Evolutionary conservation across 2,329 filamentous ascomycete species (phyloP), one percentile per base, ranked within the genome.

Genomic region (Penicillium sp.): DNA sequence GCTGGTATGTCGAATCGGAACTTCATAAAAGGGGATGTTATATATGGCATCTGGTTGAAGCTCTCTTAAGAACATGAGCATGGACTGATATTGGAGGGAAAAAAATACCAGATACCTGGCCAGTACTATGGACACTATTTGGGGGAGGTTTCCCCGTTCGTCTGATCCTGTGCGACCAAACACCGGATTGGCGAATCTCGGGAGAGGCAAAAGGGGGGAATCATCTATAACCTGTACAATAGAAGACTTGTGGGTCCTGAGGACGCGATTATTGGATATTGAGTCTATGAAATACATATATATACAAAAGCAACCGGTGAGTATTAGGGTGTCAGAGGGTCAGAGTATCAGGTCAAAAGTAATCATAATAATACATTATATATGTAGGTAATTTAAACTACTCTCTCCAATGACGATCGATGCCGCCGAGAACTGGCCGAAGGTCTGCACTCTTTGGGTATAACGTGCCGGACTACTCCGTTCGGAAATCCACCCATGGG

Each of bases 401-500:
- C 31, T 64, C 59, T 62, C 60, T 62, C 64, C 62, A 65, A 65
- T 65, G 60, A 65, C 44, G 56, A 65, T 63, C 60, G 49, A 58
- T 46, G 39, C 50, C 44, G 59, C 62, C 61, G 60, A 64, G 60
- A 61, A 60, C 43, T 55, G 57, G 61, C 61, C 61, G 61, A 65
- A 63, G 57, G 60, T 56, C 60, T 63, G 53, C 56, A 55, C 61
- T 59, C 47, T 49, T 54, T 55, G 25, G 46, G 53, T 55, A 60
- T 58, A 65, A 64, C 60, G 57, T 65, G 62, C 61, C 53, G 47
- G 51, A 4, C 39, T 46, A 50, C 29, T 49, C 38, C 57, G 34
- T 52, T 41, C 5, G 38, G 46, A 47, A 53, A 53, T 39, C 33
- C 39, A 45, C 39, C 16, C 38, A 29, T 39, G 10, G 46, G 16